Percentiles rank a stretch among this genome's conserved stretches.
Conservation (phyloP, 1,284 basidiomycete species). For the Naganishia cerealis region DNA sequence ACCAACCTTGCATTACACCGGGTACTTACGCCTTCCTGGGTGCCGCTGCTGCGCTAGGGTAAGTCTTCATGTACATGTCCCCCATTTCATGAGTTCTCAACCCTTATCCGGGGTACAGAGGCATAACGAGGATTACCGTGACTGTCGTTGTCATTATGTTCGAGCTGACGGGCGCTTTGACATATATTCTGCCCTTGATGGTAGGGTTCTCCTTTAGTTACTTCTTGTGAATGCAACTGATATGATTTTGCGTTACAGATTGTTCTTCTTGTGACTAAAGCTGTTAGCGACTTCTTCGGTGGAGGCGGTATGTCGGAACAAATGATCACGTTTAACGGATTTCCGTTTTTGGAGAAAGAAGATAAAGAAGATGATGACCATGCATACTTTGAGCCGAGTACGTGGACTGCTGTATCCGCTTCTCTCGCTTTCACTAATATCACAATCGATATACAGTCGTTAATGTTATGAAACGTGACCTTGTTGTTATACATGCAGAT, state of each 20-base stretch:
- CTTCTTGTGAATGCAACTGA: background rate
- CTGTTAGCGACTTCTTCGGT: conserved; percentile 92
- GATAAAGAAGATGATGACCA: conserved; percentile 92
- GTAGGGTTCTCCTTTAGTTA: conserved; percentile 55
- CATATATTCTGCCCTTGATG: conserved; percentile 98
- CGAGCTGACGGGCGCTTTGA: conserved; percentile 96
- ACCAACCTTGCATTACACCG: conserved; percentile 94
- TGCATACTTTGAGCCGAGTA: conserved; percentile 83
- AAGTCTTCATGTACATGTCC: conserved; percentile 38
- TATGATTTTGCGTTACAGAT: conserved; percentile 62
- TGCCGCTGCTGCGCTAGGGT: conserved; percentile 90
- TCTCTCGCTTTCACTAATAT: background rate
- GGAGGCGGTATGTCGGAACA: conserved; percentile 94
- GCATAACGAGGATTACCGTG: conserved; percentile 94
- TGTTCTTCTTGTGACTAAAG: conserved; percentile 91
- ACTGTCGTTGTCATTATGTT: conserved; percentile 99
- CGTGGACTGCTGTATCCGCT: conserved; percentile 31
- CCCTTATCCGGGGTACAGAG: conserved; percentile 58
- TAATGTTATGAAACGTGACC: conserved; percentile 79
- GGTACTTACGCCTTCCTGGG: conserved; percentile 96
- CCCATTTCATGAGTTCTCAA: background rate
- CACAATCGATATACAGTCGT: conserved; percentile 62
- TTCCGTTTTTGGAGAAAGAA: conserved; percentile 80
- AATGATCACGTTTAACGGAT: conserved; percentile 95
- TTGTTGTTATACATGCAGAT: conserved; percentile 69